These are phyloP conservation scores for Boechera stricta DNA, from an alignment of 345 rosid species.

Conservation along the genomic window DNA sequence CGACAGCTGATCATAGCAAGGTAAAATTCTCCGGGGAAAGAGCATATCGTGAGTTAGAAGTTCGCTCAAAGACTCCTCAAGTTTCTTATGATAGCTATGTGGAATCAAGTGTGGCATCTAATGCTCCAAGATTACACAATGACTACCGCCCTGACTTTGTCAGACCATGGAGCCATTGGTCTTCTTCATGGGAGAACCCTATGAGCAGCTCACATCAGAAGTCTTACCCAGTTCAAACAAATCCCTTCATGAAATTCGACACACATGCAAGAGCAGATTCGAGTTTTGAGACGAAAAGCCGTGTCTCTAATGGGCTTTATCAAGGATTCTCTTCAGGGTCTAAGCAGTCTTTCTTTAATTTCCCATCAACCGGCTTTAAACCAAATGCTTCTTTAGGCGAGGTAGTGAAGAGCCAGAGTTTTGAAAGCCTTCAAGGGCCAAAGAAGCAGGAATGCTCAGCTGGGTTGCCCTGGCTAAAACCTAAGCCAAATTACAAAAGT, in stretches of 20 bases:
- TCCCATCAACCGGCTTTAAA: constrained; percentile 27
- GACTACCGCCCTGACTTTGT: constrained; percentile 53
- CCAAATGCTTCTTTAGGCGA: constrained; percentile 39
- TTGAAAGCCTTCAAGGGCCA: constrained; percentile 41
- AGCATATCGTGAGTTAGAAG: constrained; percentile 48
- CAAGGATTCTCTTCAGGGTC: constrained; percentile 60
- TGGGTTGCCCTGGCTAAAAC: constrained; percentile 60
- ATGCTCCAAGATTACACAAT: constrained; percentile 49
- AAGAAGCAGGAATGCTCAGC: constrained; percentile 49
- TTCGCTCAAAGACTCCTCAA: constrained; percentile 55
- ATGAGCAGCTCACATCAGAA: constrained; percentile 46
- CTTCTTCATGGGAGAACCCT: constrained; percentile 60
- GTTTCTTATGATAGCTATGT: constrained; percentile 45
- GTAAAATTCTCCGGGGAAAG: constrained; percentile 52
- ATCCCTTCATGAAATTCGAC: constrained; percentile 52
- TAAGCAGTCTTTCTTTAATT: constrained; percentile 45
- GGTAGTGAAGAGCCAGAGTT: constrained; percentile 37
- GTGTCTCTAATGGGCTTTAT: constrained; percentile 56
- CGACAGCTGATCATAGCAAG: constrained; percentile 56
- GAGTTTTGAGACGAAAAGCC: constrained; percentile 54
- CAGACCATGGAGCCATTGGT: constrained; percentile 57
- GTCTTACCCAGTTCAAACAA: constrained; percentile 52
- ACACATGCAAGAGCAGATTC: constrained; percentile 51
- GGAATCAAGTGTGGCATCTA: constrained; percentile 53
- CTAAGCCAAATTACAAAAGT: constrained; percentile 36